Evolutionary conservation across 2,329 filamentous ascomycete genomes (phyloP).

Genomic region (Epichloe amarillans): DNA sequence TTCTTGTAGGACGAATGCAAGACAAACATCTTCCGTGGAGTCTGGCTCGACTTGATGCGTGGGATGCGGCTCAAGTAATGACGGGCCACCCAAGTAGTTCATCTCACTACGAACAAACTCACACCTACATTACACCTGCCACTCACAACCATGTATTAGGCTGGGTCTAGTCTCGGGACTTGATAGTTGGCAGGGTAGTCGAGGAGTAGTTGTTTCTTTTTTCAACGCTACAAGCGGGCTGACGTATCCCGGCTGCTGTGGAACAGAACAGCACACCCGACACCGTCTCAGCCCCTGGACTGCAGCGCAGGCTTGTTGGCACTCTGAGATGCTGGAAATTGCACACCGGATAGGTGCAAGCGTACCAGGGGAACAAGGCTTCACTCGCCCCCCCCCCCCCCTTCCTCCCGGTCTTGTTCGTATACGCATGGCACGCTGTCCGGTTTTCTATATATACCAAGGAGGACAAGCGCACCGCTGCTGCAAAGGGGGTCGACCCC

Average conservation of each 20-base stretch:
- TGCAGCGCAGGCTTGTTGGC: constrained; percentile 11
- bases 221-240: constrained; percentile 8
- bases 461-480: constrained; percentile 22
- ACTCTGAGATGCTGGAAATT: constrained; percentile 22
- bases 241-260: constrained; percentile 5
- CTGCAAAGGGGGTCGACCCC: constrained; percentile 17
- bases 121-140: background rate
- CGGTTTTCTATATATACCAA: constrained; percentile 9
- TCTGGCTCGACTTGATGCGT: background rate
- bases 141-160: background rate
- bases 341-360: background rate
- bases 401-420: background rate
- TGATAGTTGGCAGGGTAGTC: background rate
- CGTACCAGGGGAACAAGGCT: background rate
- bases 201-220: background rate
- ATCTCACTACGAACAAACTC: constrained; percentile 12
- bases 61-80: background rate
- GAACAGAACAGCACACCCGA: constrained; percentile 15
- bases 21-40: background rate
- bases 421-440: constrained; percentile 10
- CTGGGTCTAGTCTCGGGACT: background rate
- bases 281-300: constrained; percentile 9
- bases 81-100: constrained; percentile 10
- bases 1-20: background rate
- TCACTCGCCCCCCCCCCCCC: too few relatives aligned